These are phyloP conservation scores for Eucalyptus polybractea DNA, from an alignment of 345 rosid genomes.

Conservation along the genomic window DNA sequence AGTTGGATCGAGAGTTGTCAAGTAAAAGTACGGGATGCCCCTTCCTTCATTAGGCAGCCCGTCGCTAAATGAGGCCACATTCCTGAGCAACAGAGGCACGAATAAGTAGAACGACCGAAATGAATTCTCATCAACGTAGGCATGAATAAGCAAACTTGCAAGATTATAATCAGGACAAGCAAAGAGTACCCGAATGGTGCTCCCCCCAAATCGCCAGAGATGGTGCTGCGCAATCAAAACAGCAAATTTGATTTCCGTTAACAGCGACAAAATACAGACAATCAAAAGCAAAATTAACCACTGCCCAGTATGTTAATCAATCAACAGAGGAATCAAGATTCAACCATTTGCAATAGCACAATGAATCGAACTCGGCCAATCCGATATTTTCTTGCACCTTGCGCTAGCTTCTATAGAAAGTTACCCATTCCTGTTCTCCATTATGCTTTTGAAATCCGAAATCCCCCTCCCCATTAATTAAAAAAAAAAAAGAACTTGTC, in stretches of 20 bases:
- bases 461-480: background rate
- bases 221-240: conserved; percentile 46
- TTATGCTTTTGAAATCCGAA: background rate
- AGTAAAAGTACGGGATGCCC: conserved; percentile 87
- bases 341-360: background rate
- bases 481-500: background rate
- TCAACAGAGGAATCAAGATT: background rate
- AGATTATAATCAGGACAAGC: background rate
- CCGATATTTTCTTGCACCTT: background rate
- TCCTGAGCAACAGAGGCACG: conserved; percentile 25
- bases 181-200: conserved; percentile 72
- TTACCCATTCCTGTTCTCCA: background rate
- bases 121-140: background rate
- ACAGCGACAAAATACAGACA: background rate
- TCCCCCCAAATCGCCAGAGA: conserved; percentile 60
- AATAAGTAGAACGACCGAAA: background rate
- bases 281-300: background rate
- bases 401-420: background rate
- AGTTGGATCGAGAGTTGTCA: conserved; percentile 93
- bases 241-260: background rate
- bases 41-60: conserved; percentile 51
- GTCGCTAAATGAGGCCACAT: conserved; percentile 86
- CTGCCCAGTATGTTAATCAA: background rate
- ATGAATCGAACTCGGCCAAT: background rate
- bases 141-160: background rate